A percentile compares a stretch with the other conserved stretches of the same genome.
These are phyloP conservation scores for Penicillium sp. DNA, from an alignment of 2,329 filamentous ascomycete genomes.

Conservation along the genomic window DNA sequence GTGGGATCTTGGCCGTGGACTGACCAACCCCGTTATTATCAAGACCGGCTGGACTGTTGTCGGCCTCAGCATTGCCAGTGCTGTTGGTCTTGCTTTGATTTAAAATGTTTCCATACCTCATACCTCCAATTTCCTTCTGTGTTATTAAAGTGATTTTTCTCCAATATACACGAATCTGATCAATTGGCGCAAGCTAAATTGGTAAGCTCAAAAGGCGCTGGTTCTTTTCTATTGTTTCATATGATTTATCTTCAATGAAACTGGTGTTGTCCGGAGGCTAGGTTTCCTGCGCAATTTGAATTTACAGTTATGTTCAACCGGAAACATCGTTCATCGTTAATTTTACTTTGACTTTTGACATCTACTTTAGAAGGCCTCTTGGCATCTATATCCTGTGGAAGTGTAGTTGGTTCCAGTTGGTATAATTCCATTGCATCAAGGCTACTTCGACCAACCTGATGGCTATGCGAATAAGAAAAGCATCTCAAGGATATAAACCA, in stretches of 20 bases:
- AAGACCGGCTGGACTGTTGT: constrained; percentile 64
- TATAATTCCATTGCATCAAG: constrained; percentile 1
- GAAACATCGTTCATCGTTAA: background rate
- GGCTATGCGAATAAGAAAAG: background rate
- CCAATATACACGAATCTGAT: constrained; percentile 23
- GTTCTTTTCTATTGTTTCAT: constrained; percentile 11
- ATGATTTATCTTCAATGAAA: constrained; percentile 5
- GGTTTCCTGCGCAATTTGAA: background rate
- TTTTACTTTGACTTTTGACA: background rate
- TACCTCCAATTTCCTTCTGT: constrained; percentile 33
- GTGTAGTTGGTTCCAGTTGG: background rate
- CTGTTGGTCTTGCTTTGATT: constrained; percentile 49
- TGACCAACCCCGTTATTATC: constrained; percentile 65
- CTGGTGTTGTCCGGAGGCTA: background rate
- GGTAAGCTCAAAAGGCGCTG: constrained; percentile 23
- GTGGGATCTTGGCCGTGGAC: constrained; percentile 65
- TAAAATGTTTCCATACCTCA: constrained; percentile 31
- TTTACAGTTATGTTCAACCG: background rate
- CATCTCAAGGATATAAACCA: background rate
- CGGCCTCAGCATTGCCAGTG: constrained; percentile 54
- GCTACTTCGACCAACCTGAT: background rate
- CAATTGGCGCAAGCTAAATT: constrained; percentile 17
- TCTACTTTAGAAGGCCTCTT: background rate
- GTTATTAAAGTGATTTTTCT: constrained; percentile 33
- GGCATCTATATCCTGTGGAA: background rate